Percentiles rank a stretch among this genome's conserved stretches.
Conservation (phyloP, 2,329 filamentous ascomycete species). For the Xylariaceae sp. region DNA sequence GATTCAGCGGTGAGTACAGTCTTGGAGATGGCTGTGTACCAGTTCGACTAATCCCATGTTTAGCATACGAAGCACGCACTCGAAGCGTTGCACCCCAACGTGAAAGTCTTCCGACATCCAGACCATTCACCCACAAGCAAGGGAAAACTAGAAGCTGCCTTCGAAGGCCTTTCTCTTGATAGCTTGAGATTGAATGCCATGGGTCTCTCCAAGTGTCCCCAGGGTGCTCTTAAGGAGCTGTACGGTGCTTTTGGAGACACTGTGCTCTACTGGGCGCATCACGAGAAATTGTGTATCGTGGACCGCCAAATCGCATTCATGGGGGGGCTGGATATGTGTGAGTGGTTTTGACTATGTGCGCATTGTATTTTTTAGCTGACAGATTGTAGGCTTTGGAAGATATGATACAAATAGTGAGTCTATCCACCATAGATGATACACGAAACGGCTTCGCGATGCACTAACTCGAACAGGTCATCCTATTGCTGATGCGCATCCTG, state of each 20-base stretch:
- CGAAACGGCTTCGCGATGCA: slow-evolving; percentile 4
- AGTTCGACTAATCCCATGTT: background rate
- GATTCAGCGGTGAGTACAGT: slow-evolving; percentile 38
- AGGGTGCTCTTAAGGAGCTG: slow-evolving; percentile 70
- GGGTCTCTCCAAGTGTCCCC: slow-evolving; percentile 63
- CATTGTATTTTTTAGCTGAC: slow-evolving; percentile 20
- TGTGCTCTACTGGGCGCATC: slow-evolving; percentile 88
- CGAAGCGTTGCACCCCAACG: slow-evolving; percentile 76
- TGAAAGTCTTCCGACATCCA: slow-evolving; percentile 85
- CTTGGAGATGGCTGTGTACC: background rate
- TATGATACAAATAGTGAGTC: slow-evolving; percentile 75
- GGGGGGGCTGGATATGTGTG: slow-evolving; percentile 83
- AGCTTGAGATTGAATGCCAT: slow-evolving; percentile 40
- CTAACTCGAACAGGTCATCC: slow-evolving; percentile 54
- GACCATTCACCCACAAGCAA: slow-evolving; percentile 73
- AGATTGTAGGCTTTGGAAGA: slow-evolving; percentile 65
- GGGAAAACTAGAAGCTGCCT: slow-evolving; percentile 64
- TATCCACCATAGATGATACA: background rate
- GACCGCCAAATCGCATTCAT: slow-evolving; percentile 83
- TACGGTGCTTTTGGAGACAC: slow-evolving; percentile 81
- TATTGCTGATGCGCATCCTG: slow-evolving; percentile 80
- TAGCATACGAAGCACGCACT: slow-evolving; percentile 77
- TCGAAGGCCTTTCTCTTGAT: slow-evolving; percentile 44
- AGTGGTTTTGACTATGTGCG: slow-evolving; percentile 16
- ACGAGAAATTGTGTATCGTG: slow-evolving; percentile 84